Conservation (phyloP, 2,329 filamentous ascomycete genomes). For the Aspergillus pseudonomiae region DNA sequence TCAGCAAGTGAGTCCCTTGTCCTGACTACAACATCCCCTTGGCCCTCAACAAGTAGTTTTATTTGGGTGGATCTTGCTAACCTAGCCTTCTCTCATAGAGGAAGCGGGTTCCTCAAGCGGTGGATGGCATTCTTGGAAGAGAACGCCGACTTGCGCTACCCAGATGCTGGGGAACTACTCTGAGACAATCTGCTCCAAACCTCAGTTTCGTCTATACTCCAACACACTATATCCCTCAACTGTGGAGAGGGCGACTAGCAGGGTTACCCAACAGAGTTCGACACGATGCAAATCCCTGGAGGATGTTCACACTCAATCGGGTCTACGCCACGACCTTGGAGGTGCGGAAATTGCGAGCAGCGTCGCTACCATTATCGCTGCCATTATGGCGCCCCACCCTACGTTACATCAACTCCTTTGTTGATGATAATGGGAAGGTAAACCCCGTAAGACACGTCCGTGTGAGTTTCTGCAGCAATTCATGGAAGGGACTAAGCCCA, state of each 20-base stretch:
- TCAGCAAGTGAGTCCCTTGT: conserved; percentile 72
- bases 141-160: conserved; percentile 85
- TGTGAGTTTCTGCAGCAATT: background rate
- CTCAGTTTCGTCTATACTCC: background rate
- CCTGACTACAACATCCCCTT: background rate
- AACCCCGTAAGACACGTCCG: background rate
- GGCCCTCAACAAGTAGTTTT: background rate
- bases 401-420: background rate
- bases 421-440: background rate
- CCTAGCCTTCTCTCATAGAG: conserved; percentile 55
- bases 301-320: background rate
- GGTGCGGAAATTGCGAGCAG: background rate
- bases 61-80: background rate
- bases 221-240: background rate
- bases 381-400: background rate
- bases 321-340: background rate
- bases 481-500: background rate
- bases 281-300: background rate
- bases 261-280: background rate
- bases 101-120: conserved; percentile 78
- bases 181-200: conserved; percentile 13
- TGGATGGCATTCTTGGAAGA: conserved; percentile 95
- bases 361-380: background rate
- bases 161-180: conserved; percentile 57
- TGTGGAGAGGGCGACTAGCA: background rate